Evolutionary conservation across 352 stramenopile species (phyloP).

Genomic region (Pythium rishiriense): DNA sequence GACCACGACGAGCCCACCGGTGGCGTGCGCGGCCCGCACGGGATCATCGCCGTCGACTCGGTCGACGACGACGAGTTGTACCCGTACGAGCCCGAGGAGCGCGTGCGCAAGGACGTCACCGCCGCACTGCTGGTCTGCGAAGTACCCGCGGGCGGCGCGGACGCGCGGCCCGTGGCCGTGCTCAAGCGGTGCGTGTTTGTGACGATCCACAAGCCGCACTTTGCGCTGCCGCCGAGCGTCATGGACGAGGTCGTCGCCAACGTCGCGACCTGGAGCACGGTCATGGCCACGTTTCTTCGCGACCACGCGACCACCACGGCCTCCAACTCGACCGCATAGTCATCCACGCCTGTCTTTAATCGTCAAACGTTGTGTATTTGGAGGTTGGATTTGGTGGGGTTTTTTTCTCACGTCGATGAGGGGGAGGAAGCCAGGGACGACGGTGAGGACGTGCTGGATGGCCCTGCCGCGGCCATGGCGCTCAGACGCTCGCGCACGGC

Average conservation of each 20-base stretch:
- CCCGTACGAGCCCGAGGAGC: constrained; percentile 35
- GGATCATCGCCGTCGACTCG: constrained; percentile 31
- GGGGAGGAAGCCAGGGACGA: background rate
- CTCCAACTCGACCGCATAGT: too few relatives aligned
- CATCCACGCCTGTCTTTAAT: too few relatives aligned
- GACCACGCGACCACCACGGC: background rate
- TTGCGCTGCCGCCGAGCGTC: constrained; percentile 10
- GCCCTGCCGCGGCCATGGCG: background rate
- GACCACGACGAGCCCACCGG: background rate
- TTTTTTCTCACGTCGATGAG: background rate
- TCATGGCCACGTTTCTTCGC: constrained; percentile 11
- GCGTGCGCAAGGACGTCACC: constrained; percentile 33
- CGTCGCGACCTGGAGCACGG: constrained; percentile 12
- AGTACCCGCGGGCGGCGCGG: constrained; percentile 22
- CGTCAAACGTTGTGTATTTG: too few relatives aligned
- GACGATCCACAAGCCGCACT: constrained; percentile 19
- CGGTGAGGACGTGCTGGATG: background rate
- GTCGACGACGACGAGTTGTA: constrained; percentile 49
- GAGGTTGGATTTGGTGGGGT: too few relatives aligned
- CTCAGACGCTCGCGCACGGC: constrained; percentile 12
- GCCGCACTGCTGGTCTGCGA: constrained; percentile 36
- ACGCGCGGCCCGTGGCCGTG: constrained; percentile 19
- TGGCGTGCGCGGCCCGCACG: constrained; percentile 10
- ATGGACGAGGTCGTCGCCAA: constrained; percentile 19
- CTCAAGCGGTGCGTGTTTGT: constrained; percentile 19